phyloP scores from a whole-genome alignment of 176 grass and related monocot genomes.

The Aegilops longissima region DNA sequence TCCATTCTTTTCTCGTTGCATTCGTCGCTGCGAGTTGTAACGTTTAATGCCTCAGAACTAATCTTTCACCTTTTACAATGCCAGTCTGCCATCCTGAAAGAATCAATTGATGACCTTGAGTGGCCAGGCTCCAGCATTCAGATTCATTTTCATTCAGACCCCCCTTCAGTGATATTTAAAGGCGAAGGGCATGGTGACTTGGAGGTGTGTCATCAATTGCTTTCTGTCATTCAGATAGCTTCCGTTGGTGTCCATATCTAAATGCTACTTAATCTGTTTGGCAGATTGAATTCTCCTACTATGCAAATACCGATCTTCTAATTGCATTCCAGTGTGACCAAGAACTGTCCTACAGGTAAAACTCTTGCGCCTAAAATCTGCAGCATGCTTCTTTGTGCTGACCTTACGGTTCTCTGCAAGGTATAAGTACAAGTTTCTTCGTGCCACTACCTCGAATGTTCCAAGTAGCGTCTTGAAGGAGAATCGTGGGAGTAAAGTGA shows the following conservation, averaged over 20 bases:
- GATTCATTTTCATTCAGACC: conserved; percentile 65
- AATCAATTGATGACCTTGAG: conserved; percentile 90
- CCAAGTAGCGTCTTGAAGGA: conserved; percentile 68
- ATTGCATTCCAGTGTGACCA: conserved; percentile 85
- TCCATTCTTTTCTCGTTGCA: neutral
- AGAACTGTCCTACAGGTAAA: conserved; percentile 57
- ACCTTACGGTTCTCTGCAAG: conserved; percentile 37
- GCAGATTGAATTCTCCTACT: conserved; percentile 78
- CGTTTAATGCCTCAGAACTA: neutral
- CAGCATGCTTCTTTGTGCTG: conserved; percentile 17
- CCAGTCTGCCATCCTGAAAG: conserved; percentile 80
- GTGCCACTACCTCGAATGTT: conserved; percentile 82
- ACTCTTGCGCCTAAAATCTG: conserved; percentile 2
- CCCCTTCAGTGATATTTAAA: conserved; percentile 70
- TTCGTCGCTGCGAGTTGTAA: neutral
- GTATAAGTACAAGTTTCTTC: conserved; percentile 95
- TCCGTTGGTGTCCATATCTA: neutral
- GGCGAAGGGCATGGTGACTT: conserved; percentile 93
- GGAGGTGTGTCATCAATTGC: conserved; percentile 50
- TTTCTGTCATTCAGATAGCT: neutral
- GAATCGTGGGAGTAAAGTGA: conserved; percentile 79
- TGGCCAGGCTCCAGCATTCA: conserved; percentile 90
- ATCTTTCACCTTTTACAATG: conserved; percentile 23
- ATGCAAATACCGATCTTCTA: conserved; percentile 77
- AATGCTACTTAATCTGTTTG: conserved; percentile 7